These are phyloP conservation scores for Stachybotrys chlorohalonatus DNA, from an alignment of 2,329 filamentous ascomycete species.

Conservation along the genomic window DNA sequence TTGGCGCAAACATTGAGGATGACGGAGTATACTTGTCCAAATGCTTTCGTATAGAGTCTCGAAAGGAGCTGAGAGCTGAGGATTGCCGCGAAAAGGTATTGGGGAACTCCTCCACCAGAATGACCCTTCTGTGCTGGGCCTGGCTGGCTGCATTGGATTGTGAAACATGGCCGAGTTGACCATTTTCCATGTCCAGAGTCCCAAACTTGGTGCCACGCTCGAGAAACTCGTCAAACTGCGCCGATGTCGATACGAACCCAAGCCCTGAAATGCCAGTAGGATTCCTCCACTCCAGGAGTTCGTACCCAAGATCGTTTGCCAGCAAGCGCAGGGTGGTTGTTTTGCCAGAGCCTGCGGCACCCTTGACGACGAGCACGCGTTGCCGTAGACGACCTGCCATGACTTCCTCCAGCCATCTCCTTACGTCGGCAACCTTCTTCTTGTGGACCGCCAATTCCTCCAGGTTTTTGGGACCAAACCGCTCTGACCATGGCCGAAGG, in stretches of 20 bases:
- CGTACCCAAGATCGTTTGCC: constrained; percentile 64
- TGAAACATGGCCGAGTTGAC: constrained; percentile 2
- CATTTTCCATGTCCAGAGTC: constrained; percentile 45
- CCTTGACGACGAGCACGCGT: constrained; percentile 76
- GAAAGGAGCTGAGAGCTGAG: constrained; percentile 58
- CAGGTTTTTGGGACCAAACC: constrained; percentile 64
- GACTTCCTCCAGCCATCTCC: constrained; percentile 71
- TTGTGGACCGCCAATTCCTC: constrained; percentile 91
- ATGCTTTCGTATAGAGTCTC: constrained; percentile 65
- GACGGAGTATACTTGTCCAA: constrained; percentile 59
- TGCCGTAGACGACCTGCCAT: constrained; percentile 56
- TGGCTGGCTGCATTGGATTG: constrained; percentile 1
- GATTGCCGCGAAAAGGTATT: constrained; percentile 63
- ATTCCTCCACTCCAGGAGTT: constrained; percentile 87
- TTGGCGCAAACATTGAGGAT: constrained; percentile 35
- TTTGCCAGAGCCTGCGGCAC: constrained; percentile 85
- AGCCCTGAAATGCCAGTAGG: constrained; percentile 53
- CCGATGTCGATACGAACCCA: constrained; percentile 60
- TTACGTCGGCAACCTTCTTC: constrained; percentile 82
- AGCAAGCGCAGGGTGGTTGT: constrained; percentile 78
- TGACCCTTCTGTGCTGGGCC: constrained; percentile 38
- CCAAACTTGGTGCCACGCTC: constrained; percentile 72
- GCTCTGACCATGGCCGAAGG: constrained; percentile 75
- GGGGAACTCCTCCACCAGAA: constrained; percentile 75
- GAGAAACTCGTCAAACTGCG: constrained; percentile 89